Base-by-base conservation (phyloP, 2,329 filamentous ascomycete species). In the Hypoxylon sp. region DNA sequence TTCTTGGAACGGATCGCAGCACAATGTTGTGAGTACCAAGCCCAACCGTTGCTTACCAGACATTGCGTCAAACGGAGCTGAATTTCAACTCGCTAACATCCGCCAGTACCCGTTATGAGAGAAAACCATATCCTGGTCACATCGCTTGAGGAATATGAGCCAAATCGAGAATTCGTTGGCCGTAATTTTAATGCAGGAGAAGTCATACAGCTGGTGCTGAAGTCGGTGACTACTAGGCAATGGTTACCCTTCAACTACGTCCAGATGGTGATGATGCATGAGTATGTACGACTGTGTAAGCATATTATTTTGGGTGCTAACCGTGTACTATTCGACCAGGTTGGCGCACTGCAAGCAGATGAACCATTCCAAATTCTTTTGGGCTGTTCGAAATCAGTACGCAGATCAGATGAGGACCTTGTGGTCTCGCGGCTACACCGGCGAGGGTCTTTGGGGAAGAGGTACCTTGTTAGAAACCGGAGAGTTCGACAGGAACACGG, bases 231-330 rank as follows among this genome's bases (percentile, higher is more conserved):
- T 3, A 87, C 86, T 0, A 88, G 88, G 27, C 86, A 82, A 65
- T 97, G 93, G 93, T 83, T 97, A 21, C 92, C 92, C 0, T 94
- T 96, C 76, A 85, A 89, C 68, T 93, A 94, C 75, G 92, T 97
- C 15, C 92, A 96, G 80, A 95, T 96, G 92, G 93, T 97, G 72
- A 97, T 97, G 93, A 94, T 97, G 88, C 93, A 97, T 78, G 93
- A 96, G 82, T 83, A 71, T 48, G 80, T 76, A 29, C 17, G 13
- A 42, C 6, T 61, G 17, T 61, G 17, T 8, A 15, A 51, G 2
- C 10, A 8, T 44, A 13, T 24, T 31, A 32, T 24, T 17, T 11
- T 1, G 19, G 8, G 27, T 27, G 11, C 65, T 76, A 27, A 74
- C 65, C 13, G n/a, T 10, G n/a, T 19, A 0, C 15, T 44, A 0